Conservation (phyloP, 768 basidiomycete genomes). For the Lactarius tabidus region DNA sequence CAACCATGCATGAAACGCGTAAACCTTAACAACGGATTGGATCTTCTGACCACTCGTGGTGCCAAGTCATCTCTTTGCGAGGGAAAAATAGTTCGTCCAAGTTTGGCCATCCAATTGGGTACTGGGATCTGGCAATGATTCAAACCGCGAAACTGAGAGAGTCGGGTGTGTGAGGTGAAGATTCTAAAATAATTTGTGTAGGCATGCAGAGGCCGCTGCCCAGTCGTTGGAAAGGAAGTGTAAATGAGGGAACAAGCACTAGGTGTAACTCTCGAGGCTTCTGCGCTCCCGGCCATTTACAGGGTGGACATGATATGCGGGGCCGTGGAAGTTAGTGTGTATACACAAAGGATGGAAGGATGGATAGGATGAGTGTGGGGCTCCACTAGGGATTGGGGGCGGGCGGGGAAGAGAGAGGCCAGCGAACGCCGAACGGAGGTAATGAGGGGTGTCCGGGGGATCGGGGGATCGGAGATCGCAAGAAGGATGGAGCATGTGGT, state of each 20-base stretch:
- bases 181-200: not conserved
- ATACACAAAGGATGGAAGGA: not conserved
- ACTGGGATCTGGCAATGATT: not conserved
- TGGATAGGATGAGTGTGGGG: not conserved
- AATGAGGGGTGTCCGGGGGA: conserved; percentile 6
- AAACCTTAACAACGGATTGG: not conserved
- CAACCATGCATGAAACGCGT: not conserved
- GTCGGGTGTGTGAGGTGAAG: not conserved
- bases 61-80: not conserved
- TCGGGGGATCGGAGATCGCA: not conserved
- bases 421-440: no score
- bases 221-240: not conserved
- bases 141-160: not conserved
- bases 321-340: not conserved
- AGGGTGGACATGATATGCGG: no score
- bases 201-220: not conserved
- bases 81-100: not conserved
- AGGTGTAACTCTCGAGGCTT: not conserved
- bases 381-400: no score
- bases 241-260: not conserved
- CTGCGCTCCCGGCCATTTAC: not conserved
- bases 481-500: not conserved
- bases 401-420: no score
- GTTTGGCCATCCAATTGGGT: not conserved
- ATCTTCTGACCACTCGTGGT: not conserved